Evolutionary conservation across 148 eudicot genomes (phyloP).

Genomic region (Amaranthus palmeri): DNA sequence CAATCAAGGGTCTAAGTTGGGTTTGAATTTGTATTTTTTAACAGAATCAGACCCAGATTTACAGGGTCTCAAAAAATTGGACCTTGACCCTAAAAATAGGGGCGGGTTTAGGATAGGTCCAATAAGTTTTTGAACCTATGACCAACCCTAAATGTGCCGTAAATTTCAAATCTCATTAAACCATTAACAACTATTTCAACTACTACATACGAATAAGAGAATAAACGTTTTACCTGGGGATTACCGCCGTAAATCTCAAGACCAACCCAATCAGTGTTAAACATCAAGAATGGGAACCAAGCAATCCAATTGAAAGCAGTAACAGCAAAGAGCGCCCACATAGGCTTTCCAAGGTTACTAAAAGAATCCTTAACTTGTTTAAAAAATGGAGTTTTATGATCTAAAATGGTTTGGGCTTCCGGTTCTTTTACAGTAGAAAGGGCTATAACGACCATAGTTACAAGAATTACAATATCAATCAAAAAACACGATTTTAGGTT

Average conservation of each 20-base stretch:
- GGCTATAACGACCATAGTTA: conserved; percentile 36
- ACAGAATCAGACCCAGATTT: too few relatives aligned
- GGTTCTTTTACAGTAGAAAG: conserved; percentile 38
- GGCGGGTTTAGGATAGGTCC: too few relatives aligned
- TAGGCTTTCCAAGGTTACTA: conserved; percentile 41
- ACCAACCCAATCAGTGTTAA: conserved; percentile 83
- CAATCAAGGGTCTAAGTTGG: too few relatives aligned
- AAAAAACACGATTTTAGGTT: conserved; percentile 75
- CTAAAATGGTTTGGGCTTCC: neutral
- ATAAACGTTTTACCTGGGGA: conserved; percentile 18
- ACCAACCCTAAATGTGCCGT: too few relatives aligned
- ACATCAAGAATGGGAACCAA: conserved; percentile 70
- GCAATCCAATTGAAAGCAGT: conserved; percentile 68
- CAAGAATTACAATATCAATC: conserved; percentile 43
- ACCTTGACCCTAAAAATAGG: too few relatives aligned
- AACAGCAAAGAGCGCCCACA: conserved; percentile 61
- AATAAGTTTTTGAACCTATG: too few relatives aligned
- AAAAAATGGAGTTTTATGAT: conserved; percentile 34
- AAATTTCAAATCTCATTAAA: too few relatives aligned
- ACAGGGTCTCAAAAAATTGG: too few relatives aligned
- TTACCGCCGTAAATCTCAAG: conserved; percentile 65
- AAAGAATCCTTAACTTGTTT: conserved; percentile 46
- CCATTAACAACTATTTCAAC: too few relatives aligned
- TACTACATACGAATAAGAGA: neutral
- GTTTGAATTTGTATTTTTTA: too few relatives aligned